Evolutionary conservation across 1,284 basidiomycete species (phyloP).

Genomic region (Sporisorium reilianum): DNA sequence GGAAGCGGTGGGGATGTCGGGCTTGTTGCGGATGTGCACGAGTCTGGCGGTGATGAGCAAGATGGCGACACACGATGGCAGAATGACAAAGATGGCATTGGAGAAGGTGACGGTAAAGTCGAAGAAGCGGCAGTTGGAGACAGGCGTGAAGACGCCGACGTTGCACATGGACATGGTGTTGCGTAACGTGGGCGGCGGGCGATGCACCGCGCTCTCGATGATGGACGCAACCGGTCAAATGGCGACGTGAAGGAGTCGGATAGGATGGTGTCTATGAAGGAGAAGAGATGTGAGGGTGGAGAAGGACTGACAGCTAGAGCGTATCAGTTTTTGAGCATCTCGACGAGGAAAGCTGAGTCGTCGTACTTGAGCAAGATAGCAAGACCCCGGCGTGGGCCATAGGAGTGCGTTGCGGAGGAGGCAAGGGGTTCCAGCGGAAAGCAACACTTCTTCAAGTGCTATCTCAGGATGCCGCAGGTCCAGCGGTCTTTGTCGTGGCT

Average conservation of each 20-base stretch:
- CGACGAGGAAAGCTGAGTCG: constrained; percentile 14
- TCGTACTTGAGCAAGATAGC: constrained; percentile 1
- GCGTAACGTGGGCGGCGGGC: not conserved
- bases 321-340: constrained; percentile 6
- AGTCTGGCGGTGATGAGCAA: constrained; percentile 20
- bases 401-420: not conserved
- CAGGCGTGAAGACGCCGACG: constrained; percentile 48
- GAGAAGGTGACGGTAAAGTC: constrained; percentile 59
- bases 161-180: constrained; percentile 36
- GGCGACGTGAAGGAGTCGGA: not conserved
- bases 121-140: constrained; percentile 54
- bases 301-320: not conserved
- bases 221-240: not conserved
- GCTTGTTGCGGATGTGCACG: constrained; percentile 25
- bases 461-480: not conserved
- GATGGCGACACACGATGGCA: constrained; percentile 44
- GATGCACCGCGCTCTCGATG: not conserved
- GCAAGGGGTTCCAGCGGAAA: constrained; percentile 1
- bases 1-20: constrained; percentile 22
- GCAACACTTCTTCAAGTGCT: constrained; percentile 1
- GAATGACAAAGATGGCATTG: constrained; percentile 43
- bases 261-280: not conserved
- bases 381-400: not conserved
- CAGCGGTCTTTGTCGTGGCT: not conserved
- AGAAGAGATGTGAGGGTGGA: not conserved